Evolutionary conservation across 352 stramenopile genomes (phyloP).

Genomic region (Halophytophthora batemanensis): DNA sequence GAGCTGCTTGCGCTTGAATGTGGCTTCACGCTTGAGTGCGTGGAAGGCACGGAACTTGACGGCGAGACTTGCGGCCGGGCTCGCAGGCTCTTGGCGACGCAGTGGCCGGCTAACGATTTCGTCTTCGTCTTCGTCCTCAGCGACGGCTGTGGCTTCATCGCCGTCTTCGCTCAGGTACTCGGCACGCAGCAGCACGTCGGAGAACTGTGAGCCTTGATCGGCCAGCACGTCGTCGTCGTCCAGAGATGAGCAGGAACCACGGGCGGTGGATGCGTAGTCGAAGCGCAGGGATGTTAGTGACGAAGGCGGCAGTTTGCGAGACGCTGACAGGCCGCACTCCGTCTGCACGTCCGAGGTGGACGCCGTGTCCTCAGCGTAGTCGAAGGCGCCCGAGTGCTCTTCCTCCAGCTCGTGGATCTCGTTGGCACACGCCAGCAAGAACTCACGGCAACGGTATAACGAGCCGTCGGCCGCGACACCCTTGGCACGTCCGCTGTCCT

Average conservation of each 20-base stretch:
- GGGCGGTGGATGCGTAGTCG: constrained; percentile 54
- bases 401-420: constrained; percentile 81
- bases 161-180: constrained; percentile 43
- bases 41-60: constrained; percentile 43
- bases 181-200: constrained; percentile 44
- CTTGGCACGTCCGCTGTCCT: constrained; percentile 37
- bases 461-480: constrained; percentile 19
- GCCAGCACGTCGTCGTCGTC: constrained; percentile 38
- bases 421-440: constrained; percentile 72
- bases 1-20: constrained; percentile 31
- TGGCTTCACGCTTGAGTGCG: constrained; percentile 41
- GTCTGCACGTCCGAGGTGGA: constrained; percentile 11
- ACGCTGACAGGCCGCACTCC: neutral
- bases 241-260: constrained; percentile 21
- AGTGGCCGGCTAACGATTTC: constrained; percentile 2
- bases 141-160: constrained; percentile 1
- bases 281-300: constrained; percentile 19
- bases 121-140: neutral
- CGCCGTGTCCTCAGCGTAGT: constrained; percentile 62
- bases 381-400: constrained; percentile 49
- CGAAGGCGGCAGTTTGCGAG: constrained; percentile 3
- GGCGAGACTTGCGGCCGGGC: constrained; percentile 11
- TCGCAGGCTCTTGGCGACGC: constrained; percentile 13
- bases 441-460: constrained; percentile 58
- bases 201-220: constrained; percentile 59